Conservation (phyloP, 2,329 filamentous ascomycete genomes). For the Verticillium longisporum region DNA sequence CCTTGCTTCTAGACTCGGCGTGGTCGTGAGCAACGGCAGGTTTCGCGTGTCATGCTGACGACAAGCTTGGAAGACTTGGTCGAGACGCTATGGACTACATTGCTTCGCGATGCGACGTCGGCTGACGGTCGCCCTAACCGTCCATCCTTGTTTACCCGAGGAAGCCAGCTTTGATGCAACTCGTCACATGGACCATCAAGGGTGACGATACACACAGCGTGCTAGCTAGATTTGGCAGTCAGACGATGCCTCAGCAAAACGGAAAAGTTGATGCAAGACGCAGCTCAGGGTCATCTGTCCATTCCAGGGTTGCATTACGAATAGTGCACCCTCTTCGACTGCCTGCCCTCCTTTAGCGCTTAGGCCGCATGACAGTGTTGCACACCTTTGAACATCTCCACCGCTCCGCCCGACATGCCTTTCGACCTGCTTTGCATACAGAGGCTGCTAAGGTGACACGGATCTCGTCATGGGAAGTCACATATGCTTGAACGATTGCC, state of each 20-base stretch:
- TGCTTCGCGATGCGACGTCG: background rate
- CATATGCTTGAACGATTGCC: slow-evolving; percentile 21
- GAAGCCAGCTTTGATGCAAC: background rate
- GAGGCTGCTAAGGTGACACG: slow-evolving; percentile 13
- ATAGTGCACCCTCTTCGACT: background rate
- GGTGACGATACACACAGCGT: background rate
- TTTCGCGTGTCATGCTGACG: background rate
- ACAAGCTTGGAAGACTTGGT: background rate
- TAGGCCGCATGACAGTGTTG: background rate
- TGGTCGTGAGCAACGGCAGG: too few relatives aligned
- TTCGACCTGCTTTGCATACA: slow-evolving; percentile 1
- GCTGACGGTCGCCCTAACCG: background rate
- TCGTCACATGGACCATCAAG: background rate
- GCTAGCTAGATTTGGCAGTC: background rate
- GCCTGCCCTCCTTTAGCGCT: background rate
- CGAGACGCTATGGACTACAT: background rate
- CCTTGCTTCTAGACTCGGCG: too few relatives aligned
- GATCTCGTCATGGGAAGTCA: slow-evolving; percentile 22
- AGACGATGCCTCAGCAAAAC: background rate
- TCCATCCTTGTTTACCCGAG: background rate
- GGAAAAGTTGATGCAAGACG: background rate
- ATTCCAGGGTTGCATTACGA: background rate
- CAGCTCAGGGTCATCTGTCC: background rate
- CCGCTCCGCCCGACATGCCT: slow-evolving; percentile 5
- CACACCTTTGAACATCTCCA: slow-evolving; percentile 9